Conservation (phyloP, 352 stramenopile genomes). For the Phytophthora quininea region DNA sequence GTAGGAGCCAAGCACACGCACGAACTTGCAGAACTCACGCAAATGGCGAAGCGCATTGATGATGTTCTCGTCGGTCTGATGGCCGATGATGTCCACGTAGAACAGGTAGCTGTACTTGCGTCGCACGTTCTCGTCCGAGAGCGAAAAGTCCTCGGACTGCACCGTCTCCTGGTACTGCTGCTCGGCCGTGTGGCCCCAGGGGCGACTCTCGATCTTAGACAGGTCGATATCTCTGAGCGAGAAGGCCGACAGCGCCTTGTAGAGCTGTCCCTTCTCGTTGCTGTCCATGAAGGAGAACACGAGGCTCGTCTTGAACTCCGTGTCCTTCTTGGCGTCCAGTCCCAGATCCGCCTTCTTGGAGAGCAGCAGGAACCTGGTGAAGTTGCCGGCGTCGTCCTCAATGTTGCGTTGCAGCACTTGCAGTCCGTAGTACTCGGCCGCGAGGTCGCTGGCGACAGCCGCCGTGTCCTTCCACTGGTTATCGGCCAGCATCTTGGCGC, state of each 20-base stretch:
- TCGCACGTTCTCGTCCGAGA: conserved; percentile 70
- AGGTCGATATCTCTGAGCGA: conserved; percentile 79
- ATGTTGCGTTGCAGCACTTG: conserved; percentile 72
- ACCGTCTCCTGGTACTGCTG: conserved; percentile 46
- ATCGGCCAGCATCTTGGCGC: conserved; percentile 96
- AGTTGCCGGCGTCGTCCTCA: conserved; percentile 75
- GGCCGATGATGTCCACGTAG: conserved; percentile 81
- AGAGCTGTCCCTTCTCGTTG: conserved; percentile 72
- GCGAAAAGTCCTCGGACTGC: conserved; percentile 92
- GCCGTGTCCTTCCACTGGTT: conserved; percentile 85
- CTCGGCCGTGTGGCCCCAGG: conserved; percentile 70
- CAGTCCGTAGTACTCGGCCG: conserved; percentile 94
- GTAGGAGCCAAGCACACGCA: conserved; percentile 89
- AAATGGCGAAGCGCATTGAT: conserved; percentile 86
- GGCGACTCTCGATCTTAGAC: conserved; percentile 81
- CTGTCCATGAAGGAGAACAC: conserved; percentile 83
- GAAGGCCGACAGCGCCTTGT: conserved; percentile 77
- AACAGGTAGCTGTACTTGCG: conserved; percentile 87
- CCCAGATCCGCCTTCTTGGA: conserved; percentile 60
- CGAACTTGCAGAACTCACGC: conserved; percentile 88
- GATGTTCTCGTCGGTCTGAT: conserved; percentile 76
- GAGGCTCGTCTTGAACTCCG: conserved; percentile 83
- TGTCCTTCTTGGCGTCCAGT: conserved; percentile 40
- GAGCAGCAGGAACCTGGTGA: conserved; percentile 93
- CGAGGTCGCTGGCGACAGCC: conserved; percentile 96